Evolutionary conservation across 257 asterid species (phyloP).

Genomic region (Solanum ossicruentum): DNA sequence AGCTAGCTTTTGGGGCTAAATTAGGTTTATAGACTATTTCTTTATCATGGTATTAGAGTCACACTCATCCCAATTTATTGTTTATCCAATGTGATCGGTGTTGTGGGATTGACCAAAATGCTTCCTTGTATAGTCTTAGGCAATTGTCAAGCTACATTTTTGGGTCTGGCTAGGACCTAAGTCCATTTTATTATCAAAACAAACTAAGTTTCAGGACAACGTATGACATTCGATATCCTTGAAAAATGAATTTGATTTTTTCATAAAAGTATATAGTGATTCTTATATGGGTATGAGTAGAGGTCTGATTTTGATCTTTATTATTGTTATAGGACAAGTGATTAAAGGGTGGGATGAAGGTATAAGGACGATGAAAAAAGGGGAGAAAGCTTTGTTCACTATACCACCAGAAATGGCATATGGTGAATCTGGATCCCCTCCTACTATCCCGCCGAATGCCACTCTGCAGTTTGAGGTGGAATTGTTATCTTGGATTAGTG

Average conservation of each 20-base stretch:
- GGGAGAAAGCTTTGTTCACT: conserved; percentile 45
- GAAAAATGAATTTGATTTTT: not conserved
- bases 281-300: not conserved
- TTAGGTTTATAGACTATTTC: not conserved
- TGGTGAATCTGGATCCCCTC: conserved; percentile 56
- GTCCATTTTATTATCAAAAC: not conserved
- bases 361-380: conserved; percentile 48
- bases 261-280: not conserved
- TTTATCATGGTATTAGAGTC: not conserved
- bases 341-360: conserved; percentile 62
- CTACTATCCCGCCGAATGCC: conserved; percentile 39
- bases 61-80: not conserved
- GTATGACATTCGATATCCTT: not conserved
- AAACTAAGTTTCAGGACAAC: not conserved
- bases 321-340: conserved; percentile 25
- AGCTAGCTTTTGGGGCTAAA: not conserved
- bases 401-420: conserved; percentile 43
- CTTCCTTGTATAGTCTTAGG: not conserved
- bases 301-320: not conserved
- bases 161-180: not conserved
- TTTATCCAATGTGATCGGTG: not conserved
- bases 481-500: conserved; percentile 38
- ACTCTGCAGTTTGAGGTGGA: conserved; percentile 50
- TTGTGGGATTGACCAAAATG: not conserved
- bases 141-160: not conserved